Evolutionary conservation across 2,329 filamentous ascomycete genomes (phyloP).

Genomic region (Colletotrichum sansevieriae): DNA sequence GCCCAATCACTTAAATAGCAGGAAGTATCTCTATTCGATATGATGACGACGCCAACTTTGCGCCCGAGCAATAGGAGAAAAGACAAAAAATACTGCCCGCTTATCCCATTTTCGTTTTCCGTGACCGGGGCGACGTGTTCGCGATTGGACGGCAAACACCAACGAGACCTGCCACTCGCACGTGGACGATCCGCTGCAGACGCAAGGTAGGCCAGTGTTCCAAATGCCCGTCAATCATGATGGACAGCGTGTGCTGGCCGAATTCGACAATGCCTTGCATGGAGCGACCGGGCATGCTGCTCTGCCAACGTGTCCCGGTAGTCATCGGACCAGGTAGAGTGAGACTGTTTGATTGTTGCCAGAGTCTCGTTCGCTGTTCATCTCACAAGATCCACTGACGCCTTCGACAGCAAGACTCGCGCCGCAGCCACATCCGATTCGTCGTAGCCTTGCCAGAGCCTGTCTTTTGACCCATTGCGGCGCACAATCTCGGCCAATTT

Average conservation of each 20-base stretch:
- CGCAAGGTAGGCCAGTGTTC: constrained; percentile 10
- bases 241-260: constrained; percentile 3
- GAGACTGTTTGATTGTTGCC: constrained; percentile 9
- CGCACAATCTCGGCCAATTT: constrained; percentile 84
- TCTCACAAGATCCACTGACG: constrained; percentile 59
- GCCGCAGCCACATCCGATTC: constrained; percentile 79
- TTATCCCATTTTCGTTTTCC: constrained; percentile 1
- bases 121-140: neutral
- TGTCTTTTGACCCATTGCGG: constrained; percentile 69
- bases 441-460: constrained; percentile 80
- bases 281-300: constrained; percentile 9
- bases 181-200: constrained; percentile 17
- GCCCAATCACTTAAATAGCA: constrained; percentile 8
- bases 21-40: constrained; percentile 7
- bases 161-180: constrained; percentile 18
- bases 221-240: constrained; percentile 21
- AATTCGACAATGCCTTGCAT: constrained; percentile 16
- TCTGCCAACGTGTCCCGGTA: constrained; percentile 12
- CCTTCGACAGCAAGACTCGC: constrained; percentile 72
- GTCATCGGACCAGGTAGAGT: constrained; percentile 16
- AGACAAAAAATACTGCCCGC: neutral
- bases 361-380: constrained; percentile 45
- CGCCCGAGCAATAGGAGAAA: neutral
- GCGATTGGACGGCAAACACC: constrained; percentile 12
- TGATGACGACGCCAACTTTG: neutral